Conservation (phyloP, 306 rosid species). For the Quercus bicolor region DNA sequence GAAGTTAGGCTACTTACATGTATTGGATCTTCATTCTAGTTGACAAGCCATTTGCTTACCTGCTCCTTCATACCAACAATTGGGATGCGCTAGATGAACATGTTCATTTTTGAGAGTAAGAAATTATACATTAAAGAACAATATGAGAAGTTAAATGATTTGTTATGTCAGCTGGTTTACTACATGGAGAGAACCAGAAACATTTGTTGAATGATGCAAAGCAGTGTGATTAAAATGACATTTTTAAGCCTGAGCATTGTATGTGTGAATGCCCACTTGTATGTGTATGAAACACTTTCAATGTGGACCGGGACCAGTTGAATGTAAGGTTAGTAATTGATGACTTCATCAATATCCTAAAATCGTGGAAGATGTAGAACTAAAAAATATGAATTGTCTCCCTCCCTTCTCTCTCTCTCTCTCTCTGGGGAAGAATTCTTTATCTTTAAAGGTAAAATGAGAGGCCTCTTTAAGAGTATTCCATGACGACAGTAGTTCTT, state of each 20-base stretch:
- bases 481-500: neutral
- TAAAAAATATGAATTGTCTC: neutral
- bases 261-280: neutral
- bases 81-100: neutral
- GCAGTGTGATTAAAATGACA: neutral
- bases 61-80: too few relatives aligned
- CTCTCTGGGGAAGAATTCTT: neutral
- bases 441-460: neutral
- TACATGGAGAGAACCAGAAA: neutral
- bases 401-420: neutral
- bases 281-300: neutral
- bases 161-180: neutral
- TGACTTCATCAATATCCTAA: neutral
- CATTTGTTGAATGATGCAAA: neutral
- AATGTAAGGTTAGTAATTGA: neutral
- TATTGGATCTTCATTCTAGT: neutral
- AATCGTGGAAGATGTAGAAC: too few relatives aligned
- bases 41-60: too few relatives aligned
- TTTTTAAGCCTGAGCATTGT: neutral
- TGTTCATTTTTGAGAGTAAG: neutral
- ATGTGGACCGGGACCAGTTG: neutral
- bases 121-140: neutral
- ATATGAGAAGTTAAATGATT: neutral
- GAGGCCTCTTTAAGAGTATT: neutral
- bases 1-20: neutral